Conservation (phyloP, 257 asterid genomes). For the Fraxinus anomala region DNA sequence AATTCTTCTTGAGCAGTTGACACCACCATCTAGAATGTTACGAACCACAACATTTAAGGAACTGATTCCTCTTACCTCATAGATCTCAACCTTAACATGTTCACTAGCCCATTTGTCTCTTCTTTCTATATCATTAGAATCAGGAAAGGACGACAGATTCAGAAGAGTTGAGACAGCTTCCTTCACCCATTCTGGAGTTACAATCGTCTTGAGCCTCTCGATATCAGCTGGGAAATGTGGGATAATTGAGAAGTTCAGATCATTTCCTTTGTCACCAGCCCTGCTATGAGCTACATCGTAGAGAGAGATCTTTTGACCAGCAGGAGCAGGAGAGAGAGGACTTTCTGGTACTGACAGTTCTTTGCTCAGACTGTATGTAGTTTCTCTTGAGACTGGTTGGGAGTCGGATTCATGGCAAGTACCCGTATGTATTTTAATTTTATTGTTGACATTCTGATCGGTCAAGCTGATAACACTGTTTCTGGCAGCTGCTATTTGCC, state of each 20-base stretch:
- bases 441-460: slow-evolving; percentile 24
- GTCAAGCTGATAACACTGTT: slow-evolving; percentile 37
- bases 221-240: slow-evolving; percentile 86
- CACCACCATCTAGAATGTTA: slow-evolving; percentile 89
- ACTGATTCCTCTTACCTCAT: slow-evolving; percentile 74
- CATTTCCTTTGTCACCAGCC: slow-evolving; percentile 93
- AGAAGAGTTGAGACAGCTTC: slow-evolving; percentile 57
- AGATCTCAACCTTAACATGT: slow-evolving; percentile 74
- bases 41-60: slow-evolving; percentile 82
- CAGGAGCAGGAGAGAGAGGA: slow-evolving; percentile 52
- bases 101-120: slow-evolving; percentile 54
- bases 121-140: slow-evolving; percentile 36
- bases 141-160: slow-evolving; percentile 58
- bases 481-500: slow-evolving; percentile 58
- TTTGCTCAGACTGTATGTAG: slow-evolving; percentile 19
- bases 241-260: slow-evolving; percentile 77
- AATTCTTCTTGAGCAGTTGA: slow-evolving; percentile 89
- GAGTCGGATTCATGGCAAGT: slow-evolving; percentile 30
- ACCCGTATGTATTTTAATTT: slow-evolving; percentile 25
- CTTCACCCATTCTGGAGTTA: slow-evolving; percentile 80
- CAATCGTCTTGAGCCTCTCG: slow-evolving; percentile 63
- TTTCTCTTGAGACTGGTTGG: slow-evolving; percentile 30
- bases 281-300: slow-evolving; percentile 80
- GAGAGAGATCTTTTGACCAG: slow-evolving; percentile 59
- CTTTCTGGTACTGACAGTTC: slow-evolving; percentile 29